These are phyloP conservation scores for Auriculariales sp. DNA, from an alignment of 768 basidiomycete species.

Conservation along the genomic window DNA sequence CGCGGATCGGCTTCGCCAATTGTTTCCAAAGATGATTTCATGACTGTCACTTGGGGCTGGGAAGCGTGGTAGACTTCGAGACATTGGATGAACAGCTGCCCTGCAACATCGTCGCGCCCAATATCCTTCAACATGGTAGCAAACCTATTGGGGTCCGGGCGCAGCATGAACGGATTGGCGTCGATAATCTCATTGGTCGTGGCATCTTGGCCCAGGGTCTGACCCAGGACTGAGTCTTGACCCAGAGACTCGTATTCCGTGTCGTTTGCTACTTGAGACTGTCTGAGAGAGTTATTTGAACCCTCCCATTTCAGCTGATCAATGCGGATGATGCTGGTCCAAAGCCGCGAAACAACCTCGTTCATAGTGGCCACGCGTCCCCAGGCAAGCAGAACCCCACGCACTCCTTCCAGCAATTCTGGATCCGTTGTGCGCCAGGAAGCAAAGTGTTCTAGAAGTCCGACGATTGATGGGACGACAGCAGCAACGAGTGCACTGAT, in stretches of 20 bases:
- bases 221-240: too few species aligned
- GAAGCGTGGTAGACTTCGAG: constrained; percentile 53
- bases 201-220: background rate
- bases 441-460: constrained; percentile 41
- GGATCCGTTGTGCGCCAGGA: constrained; percentile 49
- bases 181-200: constrained; percentile 18
- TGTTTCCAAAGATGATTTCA: constrained; percentile 13
- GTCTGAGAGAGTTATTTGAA: constrained; percentile 33
- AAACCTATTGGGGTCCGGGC: constrained; percentile 63
- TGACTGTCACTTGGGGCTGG: constrained; percentile 16
- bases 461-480: constrained; percentile 51
- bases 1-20: constrained; percentile 28
- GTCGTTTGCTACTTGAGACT: constrained; percentile 17
- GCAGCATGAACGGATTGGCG: constrained; percentile 45
- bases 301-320: constrained; percentile 40
- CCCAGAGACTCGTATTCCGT: too few species aligned
- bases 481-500: constrained; percentile 53
- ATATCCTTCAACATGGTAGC: constrained; percentile 50
- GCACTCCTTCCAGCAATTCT: constrained; percentile 39
- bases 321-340: constrained; percentile 40
- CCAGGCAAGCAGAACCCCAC: constrained; percentile 58
- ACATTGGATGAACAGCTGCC: constrained; percentile 57
- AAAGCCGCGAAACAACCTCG: constrained; percentile 42
- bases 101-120: constrained; percentile 53
- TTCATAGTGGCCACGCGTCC: constrained; percentile 42